These are phyloP conservation scores for Microdochium bolleyi DNA, from an alignment of 2,329 filamentous ascomycete genomes.

Conservation along the genomic window DNA sequence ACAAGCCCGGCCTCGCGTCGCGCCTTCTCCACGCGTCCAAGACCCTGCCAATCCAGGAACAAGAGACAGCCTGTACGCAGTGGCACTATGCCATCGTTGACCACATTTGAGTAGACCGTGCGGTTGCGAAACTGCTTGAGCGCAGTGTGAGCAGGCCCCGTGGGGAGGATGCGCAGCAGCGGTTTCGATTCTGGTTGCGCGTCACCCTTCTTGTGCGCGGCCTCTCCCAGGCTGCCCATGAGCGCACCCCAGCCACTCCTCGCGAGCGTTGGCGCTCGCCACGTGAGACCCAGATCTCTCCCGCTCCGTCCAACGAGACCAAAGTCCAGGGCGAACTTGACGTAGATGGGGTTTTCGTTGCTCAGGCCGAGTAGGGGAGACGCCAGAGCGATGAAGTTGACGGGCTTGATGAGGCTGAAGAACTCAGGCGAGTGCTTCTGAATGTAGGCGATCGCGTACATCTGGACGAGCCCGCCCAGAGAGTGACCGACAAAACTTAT, in stretches of 20 bases:
- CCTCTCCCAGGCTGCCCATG: conserved; percentile 72
- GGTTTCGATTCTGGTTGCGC: conserved; percentile 78
- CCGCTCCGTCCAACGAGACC: conserved; percentile 93
- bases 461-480: conserved; percentile 82
- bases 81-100: conserved; percentile 95
- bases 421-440: conserved; percentile 92
- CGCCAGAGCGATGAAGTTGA: conserved; percentile 86
- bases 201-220: conserved; percentile 50
- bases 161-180: conserved; percentile 78
- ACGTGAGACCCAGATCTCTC: conserved; percentile 89
- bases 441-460: conserved; percentile 92
- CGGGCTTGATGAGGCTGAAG: conserved; percentile 74
- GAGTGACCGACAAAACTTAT: conserved; percentile 95
- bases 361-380: conserved; percentile 86
- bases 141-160: conserved; percentile 81
- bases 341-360: conserved; percentile 95
- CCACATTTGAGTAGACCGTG: conserved; percentile 92
- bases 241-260: conserved; percentile 84
- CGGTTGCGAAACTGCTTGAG: conserved; percentile 83
- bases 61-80: conserved; percentile 91
- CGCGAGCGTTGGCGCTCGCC: conserved; percentile 80
- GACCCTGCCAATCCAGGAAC: conserved; percentile 92
- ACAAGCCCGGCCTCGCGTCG: conserved; percentile 85
- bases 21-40: conserved; percentile 90
- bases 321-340: conserved; percentile 95